Conservation (phyloP, 345 rosid species). For the Populus deltoides region DNA sequence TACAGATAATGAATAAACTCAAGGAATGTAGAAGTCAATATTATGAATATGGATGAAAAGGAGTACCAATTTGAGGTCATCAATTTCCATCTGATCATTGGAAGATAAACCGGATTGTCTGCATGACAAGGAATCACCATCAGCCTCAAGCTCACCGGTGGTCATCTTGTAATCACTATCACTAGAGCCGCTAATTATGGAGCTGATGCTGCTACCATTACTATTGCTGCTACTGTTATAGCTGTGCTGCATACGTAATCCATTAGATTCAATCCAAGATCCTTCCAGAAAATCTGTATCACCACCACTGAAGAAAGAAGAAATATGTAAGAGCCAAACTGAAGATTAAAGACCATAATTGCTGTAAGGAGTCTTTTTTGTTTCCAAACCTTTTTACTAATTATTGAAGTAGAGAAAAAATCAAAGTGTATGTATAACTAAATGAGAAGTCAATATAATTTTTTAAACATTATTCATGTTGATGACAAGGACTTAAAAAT, state of each 20-base stretch:
- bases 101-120: slow-evolving; percentile 83
- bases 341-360: slow-evolving; percentile 13
- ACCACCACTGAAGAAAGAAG: slow-evolving; percentile 57
- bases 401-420: neutral
- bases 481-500: neutral
- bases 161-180: slow-evolving; percentile 77
- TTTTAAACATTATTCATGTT: neutral
- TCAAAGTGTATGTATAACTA: neutral
- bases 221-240: slow-evolving; percentile 93
- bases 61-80: slow-evolving; percentile 65
- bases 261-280: slow-evolving; percentile 61
- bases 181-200: slow-evolving; percentile 83
- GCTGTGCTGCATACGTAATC: slow-evolving; percentile 51
- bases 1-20: neutral
- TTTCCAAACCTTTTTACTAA: neutral
- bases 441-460: neutral
- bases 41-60: slow-evolving; percentile 16
- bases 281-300: slow-evolving; percentile 60
- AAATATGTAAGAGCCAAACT: neutral
- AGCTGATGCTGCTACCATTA: slow-evolving; percentile 86
- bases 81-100: slow-evolving; percentile 64
- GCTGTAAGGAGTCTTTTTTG: neutral
- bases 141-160: slow-evolving; percentile 89
- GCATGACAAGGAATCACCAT: slow-evolving; percentile 96
- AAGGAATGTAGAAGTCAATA: neutral